A percentile compares a stretch with the other conserved stretches of the same genome.
phyloP scores from a whole-genome alignment of 108 stramenopile species.

The Pseudonitzschia pungens region DNA sequence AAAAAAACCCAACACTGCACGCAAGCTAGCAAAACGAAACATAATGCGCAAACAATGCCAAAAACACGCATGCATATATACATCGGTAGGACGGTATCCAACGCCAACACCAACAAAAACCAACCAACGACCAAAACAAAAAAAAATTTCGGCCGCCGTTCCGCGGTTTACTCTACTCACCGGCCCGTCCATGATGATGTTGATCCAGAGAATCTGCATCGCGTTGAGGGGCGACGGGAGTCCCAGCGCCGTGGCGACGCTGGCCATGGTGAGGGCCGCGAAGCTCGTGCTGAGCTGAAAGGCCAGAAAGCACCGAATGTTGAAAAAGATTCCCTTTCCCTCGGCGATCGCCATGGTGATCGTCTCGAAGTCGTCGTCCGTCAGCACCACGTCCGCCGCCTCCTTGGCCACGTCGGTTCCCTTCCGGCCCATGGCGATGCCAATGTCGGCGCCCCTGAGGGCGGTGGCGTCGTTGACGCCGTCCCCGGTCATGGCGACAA shows the following conservation, averaged over 20 bases:
- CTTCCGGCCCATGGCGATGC: constrained; percentile 73
- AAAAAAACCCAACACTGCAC: too few species aligned
- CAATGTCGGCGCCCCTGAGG: constrained; percentile 88
- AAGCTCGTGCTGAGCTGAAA: too few species aligned
- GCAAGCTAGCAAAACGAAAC: too few species aligned
- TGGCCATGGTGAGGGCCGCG: too few species aligned
- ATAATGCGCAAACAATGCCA: too few species aligned
- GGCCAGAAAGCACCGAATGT: constrained; percentile 68
- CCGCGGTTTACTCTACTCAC: too few species aligned
- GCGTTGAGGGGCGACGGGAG: constrained; percentile 75
- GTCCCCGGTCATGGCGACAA: constrained; percentile 89
- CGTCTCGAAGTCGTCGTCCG: constrained; percentile 95
- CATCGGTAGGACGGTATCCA: too few species aligned
- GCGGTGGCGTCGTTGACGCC: constrained; percentile 97
- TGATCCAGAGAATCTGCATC: constrained; percentile 89
- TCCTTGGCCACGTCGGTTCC: constrained; percentile 14
- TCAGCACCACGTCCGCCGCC: constrained; percentile 87
- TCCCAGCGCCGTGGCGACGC: constrained; percentile 72
- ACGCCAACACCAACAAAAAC: too few species aligned
- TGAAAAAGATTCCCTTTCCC: constrained; percentile 76
- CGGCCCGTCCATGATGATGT: constrained; percentile 92
- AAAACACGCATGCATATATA: too few species aligned
- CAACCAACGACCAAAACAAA: too few species aligned
- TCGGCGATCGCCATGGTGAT: constrained; percentile 67
- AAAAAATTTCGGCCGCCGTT: too few species aligned